Evolutionary conservation across 2,329 filamentous ascomycete genomes (phyloP), one percentile per base, ranked within the genome.

Genomic region (Fusarium austroafricanum): DNA sequence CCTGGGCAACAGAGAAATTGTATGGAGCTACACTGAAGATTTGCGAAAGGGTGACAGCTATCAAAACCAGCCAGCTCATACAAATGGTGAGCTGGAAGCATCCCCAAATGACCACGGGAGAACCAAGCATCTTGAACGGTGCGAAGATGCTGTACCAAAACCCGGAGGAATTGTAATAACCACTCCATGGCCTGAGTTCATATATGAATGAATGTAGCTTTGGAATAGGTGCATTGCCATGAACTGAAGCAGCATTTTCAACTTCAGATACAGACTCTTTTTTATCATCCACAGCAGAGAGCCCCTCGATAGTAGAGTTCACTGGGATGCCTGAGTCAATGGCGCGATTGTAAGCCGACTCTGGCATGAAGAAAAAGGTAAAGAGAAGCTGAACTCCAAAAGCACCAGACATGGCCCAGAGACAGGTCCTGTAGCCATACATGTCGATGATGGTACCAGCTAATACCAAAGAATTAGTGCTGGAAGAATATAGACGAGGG

Each of bases 211-310:
- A 42, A 1, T 28, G 37, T 5, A 4, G 2, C 1, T 10, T 1
- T 5, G 53, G 11, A 0, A 12, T 9, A 0, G 15, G 11, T 6
- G 10, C 6, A 21, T 5, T 21, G 5, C 5, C 2, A 0, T 1
- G 8, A 2, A 23, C 1, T 2, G 53, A 20, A 5, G 9, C 3
- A 0, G 2, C 18, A 9, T 53, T 35, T 17, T 56, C 53, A 6
- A 56, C 37, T 11, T 56, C 5, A 2, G 35, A 42, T 28, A 56
- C 9, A 0, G 2, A 56, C 3, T 54, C 10, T 7, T 42, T 42
- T 2, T 18, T 12, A 0, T 42, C 21, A 3, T 54, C n/a, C 0
- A 0, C 1, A 15, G 28, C 0, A 5, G 20, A 20, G 2, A 0
- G 0, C 2, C 17, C 12, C 10, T 55, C 7, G 0, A 1, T 0